Percentiles rank a stretch among this genome's conserved stretches.
Evolutionary conservation across 768 basidiomycete genomes (phyloP).

Genomic region (Tephrocybe sp.): DNA sequence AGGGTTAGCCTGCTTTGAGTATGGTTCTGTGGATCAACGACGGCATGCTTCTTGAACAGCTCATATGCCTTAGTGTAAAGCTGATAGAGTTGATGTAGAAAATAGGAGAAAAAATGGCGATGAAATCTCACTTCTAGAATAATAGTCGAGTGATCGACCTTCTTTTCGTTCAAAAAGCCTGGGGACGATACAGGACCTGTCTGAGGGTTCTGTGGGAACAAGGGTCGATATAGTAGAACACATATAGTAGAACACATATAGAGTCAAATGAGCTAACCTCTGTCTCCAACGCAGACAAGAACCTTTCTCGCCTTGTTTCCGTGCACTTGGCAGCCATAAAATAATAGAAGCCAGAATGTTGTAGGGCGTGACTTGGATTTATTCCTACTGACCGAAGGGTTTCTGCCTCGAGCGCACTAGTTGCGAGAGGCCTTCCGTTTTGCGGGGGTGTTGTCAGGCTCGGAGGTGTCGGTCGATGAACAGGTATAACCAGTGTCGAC

Average conservation of each 20-base stretch:
- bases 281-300: constrained; percentile 51
- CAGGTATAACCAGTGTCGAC: constrained; percentile 60
- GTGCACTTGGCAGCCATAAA: constrained; percentile 87
- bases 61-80: constrained; percentile 95
- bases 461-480: constrained; percentile 42
- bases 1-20: constrained; percentile 80
- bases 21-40: constrained; percentile 35
- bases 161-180: constrained; percentile 86
- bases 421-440: constrained; percentile 8
- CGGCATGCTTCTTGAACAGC: constrained; percentile 76
- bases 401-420: constrained; percentile 46
- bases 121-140: constrained; percentile 69
- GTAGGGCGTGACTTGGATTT: constrained; percentile 80
- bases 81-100: constrained; percentile 36
- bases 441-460: constrained; percentile 15
- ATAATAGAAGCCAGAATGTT: constrained; percentile 92
- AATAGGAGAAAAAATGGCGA: not conserved
- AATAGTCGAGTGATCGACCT: constrained; percentile 82
- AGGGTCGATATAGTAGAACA: too few species aligned
- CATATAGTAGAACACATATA: too few species aligned
- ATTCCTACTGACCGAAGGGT: constrained; percentile 60
- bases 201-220: constrained; percentile 32
- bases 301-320: constrained; percentile 69
- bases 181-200: constrained; percentile 46
- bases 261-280: constrained; percentile 43